These are phyloP conservation scores for Vitis hybrid DNA, from an alignment of 177 flowering plant genomes.

Conservation along the genomic window DNA sequence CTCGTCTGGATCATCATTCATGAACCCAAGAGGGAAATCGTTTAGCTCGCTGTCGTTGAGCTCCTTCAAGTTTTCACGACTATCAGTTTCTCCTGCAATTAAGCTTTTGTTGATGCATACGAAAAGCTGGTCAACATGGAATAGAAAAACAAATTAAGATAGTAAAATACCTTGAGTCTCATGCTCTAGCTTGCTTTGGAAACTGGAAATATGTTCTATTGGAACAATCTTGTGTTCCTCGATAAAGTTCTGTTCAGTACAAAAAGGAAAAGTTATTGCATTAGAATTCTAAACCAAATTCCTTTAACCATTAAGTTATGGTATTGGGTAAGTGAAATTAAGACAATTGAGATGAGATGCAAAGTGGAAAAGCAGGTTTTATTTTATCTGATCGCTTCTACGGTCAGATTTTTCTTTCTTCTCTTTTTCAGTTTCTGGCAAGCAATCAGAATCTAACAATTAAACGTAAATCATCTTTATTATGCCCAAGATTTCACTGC, in stretches of 20 bases:
- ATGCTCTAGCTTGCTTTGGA: constrained; percentile 31
- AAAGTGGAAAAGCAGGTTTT: too few relatives aligned
- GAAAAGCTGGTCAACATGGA: not conserved
- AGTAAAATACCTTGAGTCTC: constrained; percentile 39
- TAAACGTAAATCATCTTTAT: too few relatives aligned
- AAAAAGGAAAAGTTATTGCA: not conserved
- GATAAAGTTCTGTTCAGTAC: constrained; percentile 37
- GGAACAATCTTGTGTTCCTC: constrained; percentile 56
- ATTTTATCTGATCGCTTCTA: too few relatives aligned
- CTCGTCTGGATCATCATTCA: constrained; percentile 36
- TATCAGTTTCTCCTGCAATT: constrained; percentile 31
- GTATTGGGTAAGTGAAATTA: too few relatives aligned
- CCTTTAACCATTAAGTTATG: too few relatives aligned
- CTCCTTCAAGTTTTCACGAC: constrained; percentile 18
- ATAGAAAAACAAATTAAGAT: not conserved
- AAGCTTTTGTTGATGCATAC: constrained; percentile 3
- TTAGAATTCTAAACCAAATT: too few relatives aligned
- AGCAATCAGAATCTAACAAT: too few relatives aligned
- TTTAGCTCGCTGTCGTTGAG: constrained; percentile 29
- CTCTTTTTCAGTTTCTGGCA: not conserved
- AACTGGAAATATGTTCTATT: constrained; percentile 48
- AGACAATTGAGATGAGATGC: too few relatives aligned
- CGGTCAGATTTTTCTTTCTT: not conserved
- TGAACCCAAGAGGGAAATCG: constrained; percentile 41
- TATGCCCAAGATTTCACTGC: too few relatives aligned